A percentile compares a stretch with the other conserved stretches of the same genome.
Conservation (phyloP, 495 filamentous ascomycete species). For the Monascus purpureus region DNA sequence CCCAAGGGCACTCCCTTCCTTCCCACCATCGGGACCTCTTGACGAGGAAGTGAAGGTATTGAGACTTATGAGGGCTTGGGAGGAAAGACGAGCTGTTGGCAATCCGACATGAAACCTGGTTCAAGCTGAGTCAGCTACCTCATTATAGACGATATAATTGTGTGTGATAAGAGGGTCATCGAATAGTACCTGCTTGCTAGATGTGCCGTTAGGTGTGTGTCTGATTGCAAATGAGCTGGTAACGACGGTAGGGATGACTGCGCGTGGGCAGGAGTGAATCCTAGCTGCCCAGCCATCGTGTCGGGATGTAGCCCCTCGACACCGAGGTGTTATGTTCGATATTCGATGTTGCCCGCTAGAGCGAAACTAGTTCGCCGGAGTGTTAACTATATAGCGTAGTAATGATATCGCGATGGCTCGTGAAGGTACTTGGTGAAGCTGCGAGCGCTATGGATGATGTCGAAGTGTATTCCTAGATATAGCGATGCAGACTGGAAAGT, state of each 20-base stretch:
- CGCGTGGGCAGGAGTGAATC: constrained; percentile 48
- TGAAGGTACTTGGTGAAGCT: too few species aligned
- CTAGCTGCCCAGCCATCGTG: constrained; percentile 24
- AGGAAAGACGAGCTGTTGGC: constrained; percentile 76
- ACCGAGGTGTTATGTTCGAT: too few species aligned
- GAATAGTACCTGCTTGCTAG: constrained; percentile 62
- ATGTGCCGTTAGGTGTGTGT: constrained; percentile 90
- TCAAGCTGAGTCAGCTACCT: constrained; percentile 6
- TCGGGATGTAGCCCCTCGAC: constrained; percentile 8
- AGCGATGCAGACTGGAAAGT: too few species aligned
- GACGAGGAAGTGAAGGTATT: constrained; percentile 86
- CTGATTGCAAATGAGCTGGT: constrained; percentile 84
- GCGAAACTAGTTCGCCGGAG: too few species aligned
- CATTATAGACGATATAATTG: too few species aligned
- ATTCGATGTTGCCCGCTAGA: too few species aligned
- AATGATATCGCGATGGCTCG: too few species aligned
- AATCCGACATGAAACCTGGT: constrained; percentile 68
- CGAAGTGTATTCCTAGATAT: too few species aligned
- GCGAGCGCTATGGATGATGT: too few species aligned
- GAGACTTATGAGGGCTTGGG: constrained; percentile 74
- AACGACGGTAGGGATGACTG: constrained; percentile 80
- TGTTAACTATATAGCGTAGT: too few species aligned
- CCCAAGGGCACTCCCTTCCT: constrained; percentile 72
- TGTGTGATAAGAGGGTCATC: not conserved
- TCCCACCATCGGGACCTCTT: constrained; percentile 77